Base-by-base conservation (phyloP, 495 filamentous ascomycete genomes). In the Annulohypoxylon bovei region DNA sequence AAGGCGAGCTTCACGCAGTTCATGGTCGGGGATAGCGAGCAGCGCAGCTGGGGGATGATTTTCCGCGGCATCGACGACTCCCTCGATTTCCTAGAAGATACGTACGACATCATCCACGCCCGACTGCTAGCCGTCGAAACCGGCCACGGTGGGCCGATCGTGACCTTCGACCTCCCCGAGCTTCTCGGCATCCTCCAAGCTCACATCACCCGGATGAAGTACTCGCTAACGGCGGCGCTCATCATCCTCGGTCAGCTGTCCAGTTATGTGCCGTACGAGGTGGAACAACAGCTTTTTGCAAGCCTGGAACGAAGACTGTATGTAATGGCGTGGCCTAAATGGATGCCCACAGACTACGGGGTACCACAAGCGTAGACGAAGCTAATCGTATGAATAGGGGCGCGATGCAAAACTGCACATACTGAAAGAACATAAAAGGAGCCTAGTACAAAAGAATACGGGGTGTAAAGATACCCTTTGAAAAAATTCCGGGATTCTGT, bases 171-270 rank as follows among this genome's bases (percentile, higher is more conserved):
- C 8, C 58, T 68, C 3, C 57, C 65, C 18, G 30, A 54, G 22
- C n/a, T 14, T 3, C 39, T 68, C 4, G 65, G 50, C 8, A 39
- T 16, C 28, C 42, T 71, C 14, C 35, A 33, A 14, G 47, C 57
- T 7, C 58, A 67, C 20, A 22, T 62, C 18, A 59, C 44, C 12
- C 20, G 58, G 25, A 63, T 71, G 62, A 62, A 56, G 52, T 62
- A 58, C 33, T 53, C 68, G 0, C 27, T 35, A 1, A 39, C 11
- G 30, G 65, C 49, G 12, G 57, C 52, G 4, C n/a, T 42, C 22
- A 18, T 57, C 33, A 53, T 66, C 56, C 33, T 44, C 4, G 39
- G 9, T 14, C 28, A 52, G 14, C 16, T 67, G 8, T 1, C 8
- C 3, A 27, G 27, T 22, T 47, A 14, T 20, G 1, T 33, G 5